Base-by-base conservation (phyloP, 31 red algal species). In the Endocladia muricata region DNA sequence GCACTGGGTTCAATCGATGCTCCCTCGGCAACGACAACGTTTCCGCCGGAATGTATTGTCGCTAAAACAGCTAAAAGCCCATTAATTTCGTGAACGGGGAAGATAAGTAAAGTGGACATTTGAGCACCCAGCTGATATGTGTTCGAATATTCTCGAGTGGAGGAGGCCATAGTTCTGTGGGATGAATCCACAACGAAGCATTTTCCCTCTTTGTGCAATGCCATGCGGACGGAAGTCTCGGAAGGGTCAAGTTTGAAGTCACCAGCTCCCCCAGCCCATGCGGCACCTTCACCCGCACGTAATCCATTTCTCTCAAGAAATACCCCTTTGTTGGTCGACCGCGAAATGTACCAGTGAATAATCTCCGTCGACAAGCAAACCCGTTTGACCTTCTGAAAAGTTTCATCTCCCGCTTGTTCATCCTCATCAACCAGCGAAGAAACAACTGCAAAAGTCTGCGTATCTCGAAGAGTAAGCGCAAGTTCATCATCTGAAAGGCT, bases 251-350 rank as follows among this genome's bases (percentile, higher is more conserved):
- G 67, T 43, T 76, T 83, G 49, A 91, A 91, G 56, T 91, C 78
- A 19, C 38, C 73, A 2, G 88, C 78, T 6, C 88, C 88, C 17
- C 88, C 88, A 4, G 74, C 41, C 88, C 88, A 91, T 30, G 88
- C 78, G 2, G 88, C 78, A 4, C 72, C 72, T 41, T 84, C 62
- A 19, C 73, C 76, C 1, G 81, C 89, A 38, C 61, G 38, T 26
- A 31, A 43, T 6, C 62, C 89, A 1, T 52, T 71, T 41, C 51
- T 61, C 11, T 93, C 89, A 1, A 93, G 41, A 68, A 55, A 70
- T 1, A 93, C 75, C 47, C 89, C 89, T 56, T 41, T 66, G 64
- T 93, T 93, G 15, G 41, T 70, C 9, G 79, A 81, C 2, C 76
- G 74, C 29, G 60, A 54, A 32, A 91, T 61, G 54, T 74, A 66